phyloP scores from a whole-genome alignment of 2,329 filamentous ascomycete species.

The Periconia digitata region DNA sequence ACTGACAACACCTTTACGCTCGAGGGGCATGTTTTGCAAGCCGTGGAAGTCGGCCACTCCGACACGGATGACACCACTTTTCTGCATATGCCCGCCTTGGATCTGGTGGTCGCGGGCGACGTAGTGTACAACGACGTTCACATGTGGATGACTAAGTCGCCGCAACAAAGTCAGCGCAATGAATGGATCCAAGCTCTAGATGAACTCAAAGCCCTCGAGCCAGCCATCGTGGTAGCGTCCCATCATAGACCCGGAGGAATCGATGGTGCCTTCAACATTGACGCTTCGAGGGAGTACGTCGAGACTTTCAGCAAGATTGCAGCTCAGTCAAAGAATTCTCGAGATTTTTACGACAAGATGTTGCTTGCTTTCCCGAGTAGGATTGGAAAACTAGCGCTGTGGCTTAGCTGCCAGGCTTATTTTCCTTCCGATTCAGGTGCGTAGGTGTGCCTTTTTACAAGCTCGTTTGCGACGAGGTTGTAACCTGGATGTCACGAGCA shows the following conservation, averaged over 20 bases:
- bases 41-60: constrained; percentile 22
- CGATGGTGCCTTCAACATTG: constrained; percentile 31
- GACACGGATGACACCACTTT: constrained; percentile 34
- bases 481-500: no score
- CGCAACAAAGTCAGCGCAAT: constrained; percentile 31
- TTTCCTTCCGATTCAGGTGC: not conserved
- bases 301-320: constrained; percentile 7
- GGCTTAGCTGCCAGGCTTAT: constrained; percentile 3
- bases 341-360: constrained; percentile 12
- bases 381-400: constrained; percentile 11
- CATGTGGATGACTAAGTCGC: constrained; percentile 40
- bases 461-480: no score
- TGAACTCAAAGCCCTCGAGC: constrained; percentile 33
- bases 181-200: constrained; percentile 40
- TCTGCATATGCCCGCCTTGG: constrained; percentile 39
- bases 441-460: not conserved
- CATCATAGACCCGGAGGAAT: constrained; percentile 33
- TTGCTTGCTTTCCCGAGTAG: constrained; percentile 13
- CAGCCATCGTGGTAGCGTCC: constrained; percentile 28
- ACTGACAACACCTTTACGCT: constrained; percentile 17
- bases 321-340: constrained; percentile 5
- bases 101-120: constrained; percentile 43
- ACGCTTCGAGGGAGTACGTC: constrained; percentile 30
- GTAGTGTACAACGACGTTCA: constrained; percentile 44
- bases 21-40: constrained; percentile 19